Conservation (phyloP, 768 basidiomycete species). For the Pleurotus cornucopiae region DNA sequence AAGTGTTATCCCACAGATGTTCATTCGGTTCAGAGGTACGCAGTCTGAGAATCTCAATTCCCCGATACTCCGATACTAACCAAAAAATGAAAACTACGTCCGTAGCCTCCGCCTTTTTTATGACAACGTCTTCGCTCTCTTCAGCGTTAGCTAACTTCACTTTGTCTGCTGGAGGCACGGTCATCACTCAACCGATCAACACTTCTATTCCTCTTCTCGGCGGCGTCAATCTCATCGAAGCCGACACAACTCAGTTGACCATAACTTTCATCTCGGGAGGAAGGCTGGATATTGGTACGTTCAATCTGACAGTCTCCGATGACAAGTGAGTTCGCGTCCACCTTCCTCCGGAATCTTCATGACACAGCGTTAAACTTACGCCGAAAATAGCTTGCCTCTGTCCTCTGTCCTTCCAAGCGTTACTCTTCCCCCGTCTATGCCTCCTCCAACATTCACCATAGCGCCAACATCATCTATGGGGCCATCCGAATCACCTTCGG, state of each 20-base stretch:
- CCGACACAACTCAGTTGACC: slow-evolving; percentile 35
- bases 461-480: slow-evolving; percentile 12
- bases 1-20: slow-evolving; percentile 52
- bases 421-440: slow-evolving; percentile 30
- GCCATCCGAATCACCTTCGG: not conserved
- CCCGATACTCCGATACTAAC: too few species aligned
- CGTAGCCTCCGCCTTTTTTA: slow-evolving; percentile 39
- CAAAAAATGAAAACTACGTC: too few species aligned
- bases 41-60: not conserved
- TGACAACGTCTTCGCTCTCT: slow-evolving; percentile 38
- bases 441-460: slow-evolving; percentile 27
- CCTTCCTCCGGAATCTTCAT: too few species aligned
- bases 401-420: slow-evolving; percentile 30
- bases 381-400: slow-evolving; percentile 13
- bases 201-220: slow-evolving; percentile 34
- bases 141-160: slow-evolving; percentile 53
- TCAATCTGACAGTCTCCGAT: slow-evolving; percentile 32
- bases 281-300: slow-evolving; percentile 32
- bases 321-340: slow-evolving; percentile 24
- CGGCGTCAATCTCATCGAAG: slow-evolving; percentile 34
- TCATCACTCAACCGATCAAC: slow-evolving; percentile 32
- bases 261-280: slow-evolving; percentile 30
- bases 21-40: slow-evolving; percentile 51
- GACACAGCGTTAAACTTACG: too few species aligned
- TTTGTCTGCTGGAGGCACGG: slow-evolving; percentile 31